Percentiles rank a stretch among this genome's conserved stretches.
Conservation (phyloP, 2,329 filamentous ascomycete species). For the Aspergillus fumigatus region DNA sequence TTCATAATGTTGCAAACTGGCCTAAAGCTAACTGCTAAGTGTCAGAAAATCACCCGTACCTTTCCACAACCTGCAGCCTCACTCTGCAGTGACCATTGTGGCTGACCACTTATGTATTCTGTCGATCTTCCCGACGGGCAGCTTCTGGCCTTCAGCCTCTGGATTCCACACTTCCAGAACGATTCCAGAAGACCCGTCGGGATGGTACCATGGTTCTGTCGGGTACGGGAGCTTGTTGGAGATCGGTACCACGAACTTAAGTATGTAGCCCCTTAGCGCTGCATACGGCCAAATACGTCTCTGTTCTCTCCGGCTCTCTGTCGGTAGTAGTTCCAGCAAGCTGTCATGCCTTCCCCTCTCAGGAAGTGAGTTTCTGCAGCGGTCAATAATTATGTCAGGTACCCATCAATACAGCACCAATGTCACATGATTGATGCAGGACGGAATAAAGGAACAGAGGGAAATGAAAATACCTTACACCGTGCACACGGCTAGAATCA, state of each 20-base stretch:
- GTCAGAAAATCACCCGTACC: background rate
- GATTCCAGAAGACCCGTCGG: slow-evolving; percentile 4
- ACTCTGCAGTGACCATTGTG: background rate
- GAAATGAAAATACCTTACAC: no score
- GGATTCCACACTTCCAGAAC: background rate
- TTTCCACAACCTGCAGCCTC: background rate
- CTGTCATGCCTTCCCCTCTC: no score
- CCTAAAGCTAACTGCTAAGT: background rate
- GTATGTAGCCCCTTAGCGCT: background rate
- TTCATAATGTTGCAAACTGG: background rate
- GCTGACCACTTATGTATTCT: background rate
- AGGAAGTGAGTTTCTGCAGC: no score
- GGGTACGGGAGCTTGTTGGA: background rate
- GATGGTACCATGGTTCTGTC: slow-evolving; percentile 1
- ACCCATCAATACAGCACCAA: no score
- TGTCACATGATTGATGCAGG: no score
- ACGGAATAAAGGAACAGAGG: no score
- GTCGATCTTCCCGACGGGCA: background rate
- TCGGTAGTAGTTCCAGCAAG: background rate
- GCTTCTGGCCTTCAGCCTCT: background rate
- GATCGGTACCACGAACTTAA: slow-evolving; percentile 5
- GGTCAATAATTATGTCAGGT: no score
- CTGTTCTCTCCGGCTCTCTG: background rate
- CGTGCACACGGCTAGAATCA: no score
- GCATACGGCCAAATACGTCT: background rate